These are phyloP conservation scores for Penicillium longicatenatum DNA, from an alignment of 495 filamentous ascomycete genomes.

Conservation along the genomic window DNA sequence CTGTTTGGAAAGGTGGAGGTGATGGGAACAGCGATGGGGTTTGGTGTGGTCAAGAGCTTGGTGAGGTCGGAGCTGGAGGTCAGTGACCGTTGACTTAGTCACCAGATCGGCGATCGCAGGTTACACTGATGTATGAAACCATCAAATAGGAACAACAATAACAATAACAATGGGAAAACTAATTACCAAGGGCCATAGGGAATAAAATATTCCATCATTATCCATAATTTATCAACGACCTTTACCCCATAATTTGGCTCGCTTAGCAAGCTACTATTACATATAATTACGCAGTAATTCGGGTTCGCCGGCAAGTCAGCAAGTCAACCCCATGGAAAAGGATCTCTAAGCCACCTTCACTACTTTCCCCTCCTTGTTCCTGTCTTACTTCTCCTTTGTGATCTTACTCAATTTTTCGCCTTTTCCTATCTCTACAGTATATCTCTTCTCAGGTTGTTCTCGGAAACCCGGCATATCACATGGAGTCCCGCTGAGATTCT, in stretches of 20 bases:
- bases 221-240: neutral
- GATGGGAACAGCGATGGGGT: slow-evolving; percentile 1
- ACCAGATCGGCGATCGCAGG: slow-evolving; percentile 8
- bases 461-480: slow-evolving; percentile 21
- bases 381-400: slow-evolving; percentile 9
- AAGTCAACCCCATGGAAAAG: slow-evolving; percentile 3
- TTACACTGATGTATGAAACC: neutral
- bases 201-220: neutral
- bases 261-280: neutral
- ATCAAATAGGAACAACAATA: too few species aligned
- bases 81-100: slow-evolving; percentile 20
- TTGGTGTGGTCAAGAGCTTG: slow-evolving; percentile 1
- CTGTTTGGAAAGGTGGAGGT: neutral
- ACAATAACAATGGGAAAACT: neutral
- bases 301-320: neutral
- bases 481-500: slow-evolving; percentile 31
- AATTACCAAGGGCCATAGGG: too few species aligned
- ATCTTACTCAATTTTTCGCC: neutral
- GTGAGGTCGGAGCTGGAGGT: slow-evolving; percentile 8
- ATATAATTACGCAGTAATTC: neutral
- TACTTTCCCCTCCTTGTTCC: slow-evolving; percentile 6
- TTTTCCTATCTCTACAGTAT: slow-evolving; percentile 5
- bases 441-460: slow-evolving; percentile 17
- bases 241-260: neutral
- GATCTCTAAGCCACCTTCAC: neutral